phyloP scores from a whole-genome alignment of 805 yeast genomes.

The Teunomyces cretensis region DNA sequence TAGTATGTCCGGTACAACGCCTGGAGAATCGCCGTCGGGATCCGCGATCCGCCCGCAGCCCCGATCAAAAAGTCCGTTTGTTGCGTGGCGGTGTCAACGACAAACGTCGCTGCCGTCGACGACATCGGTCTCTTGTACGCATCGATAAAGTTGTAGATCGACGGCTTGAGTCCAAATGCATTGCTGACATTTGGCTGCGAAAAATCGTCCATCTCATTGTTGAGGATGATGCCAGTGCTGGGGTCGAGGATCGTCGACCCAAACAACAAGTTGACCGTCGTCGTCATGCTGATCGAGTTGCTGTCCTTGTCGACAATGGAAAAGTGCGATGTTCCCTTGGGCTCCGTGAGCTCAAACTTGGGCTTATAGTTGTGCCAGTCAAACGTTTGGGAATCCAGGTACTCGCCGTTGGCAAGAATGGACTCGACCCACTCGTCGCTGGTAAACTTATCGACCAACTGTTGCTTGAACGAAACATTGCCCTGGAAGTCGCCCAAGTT shows the following conservation, averaged over 20 bases:
- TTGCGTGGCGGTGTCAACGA: constrained; percentile 33
- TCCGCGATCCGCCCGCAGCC: constrained; percentile 93
- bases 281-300: constrained; percentile 83
- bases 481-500: constrained; percentile 66
- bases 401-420: constrained; percentile 43
- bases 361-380: constrained; percentile 79
- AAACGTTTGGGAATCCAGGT: constrained; percentile 55
- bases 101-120: constrained; percentile 75
- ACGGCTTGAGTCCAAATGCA: constrained; percentile 79
- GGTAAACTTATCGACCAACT: constrained; percentile 43
- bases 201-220: constrained; percentile 95
- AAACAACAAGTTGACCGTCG: constrained; percentile 81
- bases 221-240: constrained; percentile 76
- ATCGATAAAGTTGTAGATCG: constrained; percentile 70
- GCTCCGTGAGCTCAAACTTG: constrained; percentile 70
- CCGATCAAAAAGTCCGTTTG: constrained; percentile 72
- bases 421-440: constrained; percentile 55
- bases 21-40: constrained; percentile 79
- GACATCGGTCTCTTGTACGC: constrained; percentile 84
- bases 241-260: constrained; percentile 85
- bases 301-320: constrained; percentile 72
- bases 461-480: constrained; percentile 24
- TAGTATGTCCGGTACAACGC: constrained; percentile 68
- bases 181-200: constrained; percentile 68
- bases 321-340: constrained; percentile 89